Evolutionary conservation across 805 yeast species (phyloP).

Genomic region (Yarrowia keelungensis): DNA sequence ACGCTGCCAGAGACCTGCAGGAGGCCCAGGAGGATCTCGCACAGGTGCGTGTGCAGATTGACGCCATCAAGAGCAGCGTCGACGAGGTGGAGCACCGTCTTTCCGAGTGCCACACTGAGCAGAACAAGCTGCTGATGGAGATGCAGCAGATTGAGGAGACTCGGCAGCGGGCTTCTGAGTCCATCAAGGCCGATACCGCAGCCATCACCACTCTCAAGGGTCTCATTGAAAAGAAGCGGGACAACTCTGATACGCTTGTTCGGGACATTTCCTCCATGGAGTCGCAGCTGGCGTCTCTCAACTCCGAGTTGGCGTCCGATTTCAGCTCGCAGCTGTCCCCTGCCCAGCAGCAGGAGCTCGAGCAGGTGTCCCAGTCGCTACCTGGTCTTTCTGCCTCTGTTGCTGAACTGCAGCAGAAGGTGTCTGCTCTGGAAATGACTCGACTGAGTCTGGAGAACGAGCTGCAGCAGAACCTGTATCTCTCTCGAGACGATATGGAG

Average conservation of each 20-base stretch:
- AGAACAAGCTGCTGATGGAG: constrained; percentile 46
- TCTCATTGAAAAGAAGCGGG: constrained; percentile 12
- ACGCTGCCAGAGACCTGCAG: constrained; percentile 65
- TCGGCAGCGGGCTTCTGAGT: constrained; percentile 10
- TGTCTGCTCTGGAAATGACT: constrained; percentile 53
- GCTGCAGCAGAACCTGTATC: constrained; percentile 62
- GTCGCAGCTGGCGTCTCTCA: constrained; percentile 55
- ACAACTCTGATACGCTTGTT: background rate
- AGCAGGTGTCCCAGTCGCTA: constrained; percentile 48
- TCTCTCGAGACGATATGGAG: constrained; percentile 56
- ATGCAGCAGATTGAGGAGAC: constrained; percentile 41
- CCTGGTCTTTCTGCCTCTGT: constrained; percentile 50
- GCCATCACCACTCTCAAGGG: background rate
- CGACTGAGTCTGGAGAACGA: constrained; percentile 60
- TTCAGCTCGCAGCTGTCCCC: constrained; percentile 62
- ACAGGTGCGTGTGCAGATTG: constrained; percentile 55
- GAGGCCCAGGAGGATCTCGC: constrained; percentile 53
- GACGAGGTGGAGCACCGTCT: constrained; percentile 58
- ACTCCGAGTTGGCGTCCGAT: constrained; percentile 58
- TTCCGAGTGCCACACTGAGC: constrained; percentile 57
- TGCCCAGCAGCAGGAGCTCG: constrained; percentile 54
- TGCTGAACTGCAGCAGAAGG: constrained; percentile 52
- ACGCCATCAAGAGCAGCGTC: constrained; percentile 39
- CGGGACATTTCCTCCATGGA: constrained; percentile 46
- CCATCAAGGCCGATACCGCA: constrained; percentile 11